Percentiles rank a stretch among this genome's conserved stretches.
These are phyloP conservation scores for Xylariales sp. DNA, from an alignment of 2,329 filamentous ascomycete genomes.

Conservation along the genomic window DNA sequence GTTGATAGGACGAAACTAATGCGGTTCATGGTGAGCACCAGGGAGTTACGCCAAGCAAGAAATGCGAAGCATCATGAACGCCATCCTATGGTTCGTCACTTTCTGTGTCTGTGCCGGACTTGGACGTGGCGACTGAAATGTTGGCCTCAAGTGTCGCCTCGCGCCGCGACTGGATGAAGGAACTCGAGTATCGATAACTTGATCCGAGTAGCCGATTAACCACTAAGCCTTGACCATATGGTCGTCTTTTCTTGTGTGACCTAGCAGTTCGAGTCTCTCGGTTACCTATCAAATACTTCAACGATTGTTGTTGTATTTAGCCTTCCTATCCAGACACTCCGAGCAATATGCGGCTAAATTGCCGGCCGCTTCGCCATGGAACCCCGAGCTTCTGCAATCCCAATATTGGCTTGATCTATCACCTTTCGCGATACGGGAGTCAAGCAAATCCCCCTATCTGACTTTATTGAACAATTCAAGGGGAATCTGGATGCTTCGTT, in stretches of 20 bases:
- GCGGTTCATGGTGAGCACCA: too few relatives aligned
- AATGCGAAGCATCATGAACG: too few relatives aligned
- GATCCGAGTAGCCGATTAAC: not conserved
- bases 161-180: too few relatives aligned
- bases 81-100: too few relatives aligned
- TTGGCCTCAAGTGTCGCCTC: too few relatives aligned
- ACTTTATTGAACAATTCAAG: not conserved
- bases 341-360: not conserved
- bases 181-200: too few relatives aligned
- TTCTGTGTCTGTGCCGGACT: too few relatives aligned
- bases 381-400: not conserved
- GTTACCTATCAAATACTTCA: not conserved
- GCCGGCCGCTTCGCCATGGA: not conserved
- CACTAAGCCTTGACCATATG: not conserved
- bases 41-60: too few relatives aligned
- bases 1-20: too few relatives aligned
- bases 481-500: not conserved
- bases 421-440: not conserved
- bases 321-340: not conserved
- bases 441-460: not conserved
- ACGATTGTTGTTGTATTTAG: not conserved
- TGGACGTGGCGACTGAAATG: too few relatives aligned
- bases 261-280: not conserved
- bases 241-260: not conserved
- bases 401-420: not conserved